A percentile compares a stretch with the other conserved stretches of the same genome.
These are phyloP conservation scores for Debaryomyces sp. DNA, from an alignment of 1,139 yeast species.

Conservation along the genomic window DNA sequence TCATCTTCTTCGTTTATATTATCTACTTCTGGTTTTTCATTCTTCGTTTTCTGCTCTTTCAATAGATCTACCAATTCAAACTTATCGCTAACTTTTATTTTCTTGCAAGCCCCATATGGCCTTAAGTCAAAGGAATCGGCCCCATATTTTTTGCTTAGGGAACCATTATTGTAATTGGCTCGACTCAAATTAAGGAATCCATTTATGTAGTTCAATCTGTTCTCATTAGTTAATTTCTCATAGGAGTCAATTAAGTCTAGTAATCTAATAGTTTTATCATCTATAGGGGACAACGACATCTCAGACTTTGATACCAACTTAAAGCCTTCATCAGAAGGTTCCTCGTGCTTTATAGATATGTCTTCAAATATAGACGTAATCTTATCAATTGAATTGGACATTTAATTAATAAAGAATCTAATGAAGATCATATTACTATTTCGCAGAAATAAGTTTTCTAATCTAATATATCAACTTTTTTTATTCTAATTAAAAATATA, in stretches of 20 bases:
- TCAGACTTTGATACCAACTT: conserved; percentile 6
- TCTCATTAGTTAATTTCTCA: conserved; percentile 24
- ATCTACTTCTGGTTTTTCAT: not conserved
- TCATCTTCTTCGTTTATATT: not conserved
- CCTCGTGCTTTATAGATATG: conserved; percentile 11
- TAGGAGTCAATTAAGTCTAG: conserved; percentile 33
- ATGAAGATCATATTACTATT: not conserved
- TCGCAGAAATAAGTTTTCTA: not conserved
- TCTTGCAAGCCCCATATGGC: conserved; percentile 28
- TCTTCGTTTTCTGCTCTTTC: conserved; percentile 2
- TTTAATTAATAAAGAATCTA: not conserved
- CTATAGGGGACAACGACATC: conserved; percentile 14
- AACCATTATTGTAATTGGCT: conserved; percentile 35
- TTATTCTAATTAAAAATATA: not conserved
- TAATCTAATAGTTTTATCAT: conserved; percentile 23
- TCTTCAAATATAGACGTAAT: conserved; percentile 17
- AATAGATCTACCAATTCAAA: conserved; percentile 17
- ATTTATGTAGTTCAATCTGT: conserved; percentile 25
- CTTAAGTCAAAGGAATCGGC: conserved; percentile 32
- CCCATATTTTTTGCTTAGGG: conserved; percentile 25
- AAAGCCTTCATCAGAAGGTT: conserved; percentile 8
- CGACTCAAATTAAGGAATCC: conserved; percentile 42
- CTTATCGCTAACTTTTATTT: conserved; percentile 14
- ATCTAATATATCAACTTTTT: not conserved
- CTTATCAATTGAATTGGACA: conserved; percentile 9